Evolutionary conservation across 2,329 filamentous ascomycete genomes (phyloP).

Genomic region (Fonsecaea pedrosoi): DNA sequence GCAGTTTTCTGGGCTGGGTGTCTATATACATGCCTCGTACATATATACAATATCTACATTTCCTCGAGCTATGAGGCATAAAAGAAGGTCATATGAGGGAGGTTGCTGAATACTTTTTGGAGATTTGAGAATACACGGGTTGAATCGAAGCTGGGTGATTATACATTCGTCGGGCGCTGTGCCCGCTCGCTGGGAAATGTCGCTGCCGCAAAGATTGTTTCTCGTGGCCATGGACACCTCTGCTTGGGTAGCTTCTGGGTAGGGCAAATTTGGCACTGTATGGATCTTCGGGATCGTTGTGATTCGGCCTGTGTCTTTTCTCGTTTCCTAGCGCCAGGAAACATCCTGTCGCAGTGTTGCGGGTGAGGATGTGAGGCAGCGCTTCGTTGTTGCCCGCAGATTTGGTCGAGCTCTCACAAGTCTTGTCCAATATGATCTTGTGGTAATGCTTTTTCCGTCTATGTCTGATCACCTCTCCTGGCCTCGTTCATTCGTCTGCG

Average conservation of each 20-base stretch:
- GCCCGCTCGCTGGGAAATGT: background rate
- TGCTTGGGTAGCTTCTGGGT: background rate
- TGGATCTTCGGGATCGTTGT: background rate
- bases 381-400: background rate
- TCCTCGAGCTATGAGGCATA: background rate
- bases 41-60: background rate
- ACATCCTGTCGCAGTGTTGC: background rate
- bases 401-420: background rate
- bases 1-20: background rate
- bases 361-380: background rate
- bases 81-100: background rate
- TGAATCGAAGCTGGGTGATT: conserved; percentile 1
- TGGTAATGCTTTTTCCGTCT: background rate
- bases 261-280: background rate
- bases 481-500: conserved; percentile 32
- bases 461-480: conserved; percentile 25
- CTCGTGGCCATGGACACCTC: background rate
- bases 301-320: background rate
- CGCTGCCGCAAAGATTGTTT: background rate
- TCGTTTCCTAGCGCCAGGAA: background rate
- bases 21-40: too few species aligned
- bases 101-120: background rate
- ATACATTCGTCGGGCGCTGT: background rate
- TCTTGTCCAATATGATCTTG: background rate
- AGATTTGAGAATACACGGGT: background rate